Percentiles rank a stretch among this genome's conserved stretches.
Conservation (phyloP, 2,329 filamentous ascomycete genomes). For the Epichloe brachyelytri region DNA sequence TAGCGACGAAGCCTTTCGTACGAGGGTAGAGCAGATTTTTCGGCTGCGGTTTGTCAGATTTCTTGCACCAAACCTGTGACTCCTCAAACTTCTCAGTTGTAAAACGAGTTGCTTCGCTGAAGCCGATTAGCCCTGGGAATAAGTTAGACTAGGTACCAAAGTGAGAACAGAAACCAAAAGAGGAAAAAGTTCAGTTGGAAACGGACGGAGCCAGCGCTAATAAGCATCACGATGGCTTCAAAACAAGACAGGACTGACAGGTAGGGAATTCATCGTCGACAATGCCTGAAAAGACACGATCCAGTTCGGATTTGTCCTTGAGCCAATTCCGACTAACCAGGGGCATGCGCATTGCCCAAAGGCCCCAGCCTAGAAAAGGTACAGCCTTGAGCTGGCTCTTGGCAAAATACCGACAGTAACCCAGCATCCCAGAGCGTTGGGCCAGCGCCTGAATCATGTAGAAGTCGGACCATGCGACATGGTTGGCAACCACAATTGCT, state of each 20-base stretch:
- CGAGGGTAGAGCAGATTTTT: slow-evolving; percentile 47
- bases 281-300: slow-evolving; percentile 43
- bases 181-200: too few species aligned
- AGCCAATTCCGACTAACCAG: slow-evolving; percentile 48
- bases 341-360: slow-evolving; percentile 54
- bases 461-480: slow-evolving; percentile 50
- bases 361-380: slow-evolving; percentile 49
- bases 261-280: slow-evolving; percentile 39
- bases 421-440: slow-evolving; percentile 40
- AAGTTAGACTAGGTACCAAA: background rate
- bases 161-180: background rate
- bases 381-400: slow-evolving; percentile 46
- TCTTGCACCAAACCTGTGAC: slow-evolving; percentile 38
- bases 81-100: slow-evolving; percentile 39
- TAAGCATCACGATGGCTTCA: background rate
- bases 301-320: slow-evolving; percentile 41
- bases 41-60: slow-evolving; percentile 35
- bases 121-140: slow-evolving; percentile 46
- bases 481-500: slow-evolving; percentile 47
- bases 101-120: slow-evolving; percentile 50
- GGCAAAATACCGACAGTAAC: slow-evolving; percentile 49
- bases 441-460: slow-evolving; percentile 51
- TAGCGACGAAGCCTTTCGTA: slow-evolving; percentile 47
- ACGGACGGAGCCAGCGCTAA: background rate
- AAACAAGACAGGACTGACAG: slow-evolving; percentile 29